Base-by-base conservation (phyloP, 148 eudicot genomes). In the Amaranthus hypochondriacus region DNA sequence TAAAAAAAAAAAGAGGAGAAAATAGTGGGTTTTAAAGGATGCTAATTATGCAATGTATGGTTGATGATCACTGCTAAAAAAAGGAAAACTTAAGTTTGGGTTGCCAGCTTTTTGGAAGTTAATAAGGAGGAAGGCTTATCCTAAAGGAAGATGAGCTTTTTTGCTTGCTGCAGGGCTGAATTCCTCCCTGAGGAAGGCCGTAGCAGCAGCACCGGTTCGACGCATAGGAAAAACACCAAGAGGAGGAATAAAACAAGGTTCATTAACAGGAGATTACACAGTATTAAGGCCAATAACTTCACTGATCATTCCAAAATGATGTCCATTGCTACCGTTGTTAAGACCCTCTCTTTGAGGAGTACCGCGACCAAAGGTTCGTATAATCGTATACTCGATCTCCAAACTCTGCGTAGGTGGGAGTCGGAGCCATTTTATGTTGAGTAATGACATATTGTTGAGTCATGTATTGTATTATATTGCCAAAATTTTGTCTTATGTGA, bases 81-180 rank as follows among this genome's bases (percentile, higher is more conserved):
- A 69, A 50, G 73, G 72, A 54, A 75, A 79, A 79, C 58, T 58
- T 50, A 56, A 13, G 15, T 59, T 60, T 73, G 47, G 66, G 73
- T 71, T 9, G 59, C 14, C 5, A 68, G 56, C 21, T 58, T 58
- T 44, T 64, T 76, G 53, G 69, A 56, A 68, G 73, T 53, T 46
- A 28, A 21, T 69, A 70, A 60, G 56, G 56, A 74, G 83, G 81
- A 78, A 71, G 39, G 39, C 39, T 28, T 28, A 28, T 28, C 39
- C 39, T 28, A 28, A 28, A 28, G 76, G 69, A 47, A 64, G 54
- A 80, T 80, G 82, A 75, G 72, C 67, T 72, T 87, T 48, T 79
- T 86, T 14, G 78, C 78, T 8, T 89, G 91, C 77, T 89, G 91
- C 72, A 83, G 76, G 74, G 75, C 75, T 48, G 79, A 66, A 11